A percentile compares a stretch with the other conserved stretches of the same genome.
Conservation (phyloP, 73 alveolate species). For the Paramecium biaurelia region DNA sequence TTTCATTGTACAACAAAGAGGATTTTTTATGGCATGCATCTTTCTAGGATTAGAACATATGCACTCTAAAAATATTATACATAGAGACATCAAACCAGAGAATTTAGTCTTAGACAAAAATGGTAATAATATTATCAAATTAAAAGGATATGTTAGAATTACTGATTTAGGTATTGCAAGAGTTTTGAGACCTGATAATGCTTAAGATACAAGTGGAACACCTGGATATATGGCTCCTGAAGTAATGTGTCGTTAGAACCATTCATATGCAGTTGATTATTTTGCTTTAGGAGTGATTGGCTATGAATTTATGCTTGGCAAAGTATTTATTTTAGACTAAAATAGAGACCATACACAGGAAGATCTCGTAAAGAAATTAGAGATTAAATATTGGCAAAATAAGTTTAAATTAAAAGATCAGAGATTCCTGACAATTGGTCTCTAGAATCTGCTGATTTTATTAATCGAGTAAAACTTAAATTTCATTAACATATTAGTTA, state of each 20-base stretch:
- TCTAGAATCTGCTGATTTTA: conserved; percentile 91
- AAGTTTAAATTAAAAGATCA: conserved; percentile 77
- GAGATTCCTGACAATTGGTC: conserved; percentile 93
- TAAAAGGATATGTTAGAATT: conserved; percentile 70
- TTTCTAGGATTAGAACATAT: conserved; percentile 72
- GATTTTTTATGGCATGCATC: conserved; percentile 77
- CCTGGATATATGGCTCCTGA: conserved; percentile 96
- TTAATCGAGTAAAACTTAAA: conserved; percentile 73
- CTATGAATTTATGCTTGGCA: conserved; percentile 94
- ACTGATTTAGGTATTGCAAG: conserved; percentile 90
- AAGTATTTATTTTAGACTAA: conserved; percentile 32
- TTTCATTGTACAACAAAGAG: conserved; percentile 14
- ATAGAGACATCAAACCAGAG: conserved; percentile 89
- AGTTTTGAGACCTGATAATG: conserved; percentile 78
- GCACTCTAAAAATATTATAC: conserved; percentile 70
- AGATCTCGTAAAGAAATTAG: conserved; percentile 91
- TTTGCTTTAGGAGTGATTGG: conserved; percentile 96
- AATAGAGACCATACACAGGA: conserved; percentile 90
- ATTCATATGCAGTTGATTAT: conserved; percentile 89
- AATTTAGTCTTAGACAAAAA: conserved; percentile 73
- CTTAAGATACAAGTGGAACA: conserved; percentile 85
- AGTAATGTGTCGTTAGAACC: conserved; percentile 93
- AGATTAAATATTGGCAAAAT: conserved; percentile 85
- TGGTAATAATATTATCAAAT: conserved; percentile 47
- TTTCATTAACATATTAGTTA: conserved; percentile 14